Base-by-base conservation (phyloP, 805 yeast genomes). In the Saccharomycopsis babjevae region DNA sequence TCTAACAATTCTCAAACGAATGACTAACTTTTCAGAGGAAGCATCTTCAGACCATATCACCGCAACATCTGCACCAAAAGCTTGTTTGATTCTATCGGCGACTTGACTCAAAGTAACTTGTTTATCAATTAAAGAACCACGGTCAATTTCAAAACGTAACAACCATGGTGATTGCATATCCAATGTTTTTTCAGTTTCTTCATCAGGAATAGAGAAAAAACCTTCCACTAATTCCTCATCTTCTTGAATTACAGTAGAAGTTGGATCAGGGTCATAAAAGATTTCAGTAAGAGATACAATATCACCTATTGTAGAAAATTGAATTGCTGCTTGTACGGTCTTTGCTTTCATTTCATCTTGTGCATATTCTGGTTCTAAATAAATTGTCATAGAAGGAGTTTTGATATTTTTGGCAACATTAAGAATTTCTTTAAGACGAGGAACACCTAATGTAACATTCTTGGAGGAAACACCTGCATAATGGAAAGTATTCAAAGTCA, bases 311-410 rank as follows among this genome's bases (percentile, higher is more conserved):
- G 96, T 88, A 1, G 99, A 94, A 68, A 94, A 98, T 73, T 94
- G 98, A 70, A 94, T 93, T 0, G 97, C 96, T 63, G 97, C 89
- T 77, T 96, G 97, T 54, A 94, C 89, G 54, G 86, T 85, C 78
- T 94, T 94, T 11, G 99, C 98, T 74, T 80, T 84, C 72, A 92
- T 97, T 73, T 92, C 93, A 68, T 94, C 97, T 56, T 82, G 80
- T 5, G 97, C 92, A 65, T 85, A 80, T 50, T 84, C 93, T 5
- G 85, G 84, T 56, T 89, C 80, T 72, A 94, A 77, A 72, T 92
- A 94, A n/a, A 93, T 97, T 10, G 97, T 91, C 71, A 93, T 79
- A 15, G 97, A 96, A n/a, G 99, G 99, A n/a, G 99, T 94, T 76
- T 93, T 94, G 80, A 94, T 92, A 69, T 89, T 93, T 78, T 94